Evolutionary conservation across 1,284 basidiomycete genomes (phyloP).

Genomic region (Leccinum subfulvum): DNA sequence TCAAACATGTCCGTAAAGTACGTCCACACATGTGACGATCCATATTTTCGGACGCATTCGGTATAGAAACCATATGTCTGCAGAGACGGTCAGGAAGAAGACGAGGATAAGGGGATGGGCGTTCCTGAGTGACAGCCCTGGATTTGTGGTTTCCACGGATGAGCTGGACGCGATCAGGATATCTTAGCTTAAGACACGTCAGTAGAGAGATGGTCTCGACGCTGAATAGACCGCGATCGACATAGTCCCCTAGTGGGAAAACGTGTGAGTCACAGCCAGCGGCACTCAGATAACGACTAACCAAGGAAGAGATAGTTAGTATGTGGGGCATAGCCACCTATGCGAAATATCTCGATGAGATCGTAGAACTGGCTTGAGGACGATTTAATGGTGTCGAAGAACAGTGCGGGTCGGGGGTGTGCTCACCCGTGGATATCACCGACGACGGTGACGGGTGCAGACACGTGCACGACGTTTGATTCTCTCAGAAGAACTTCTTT

Average conservation of each 20-base stretch:
- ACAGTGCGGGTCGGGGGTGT: slow-evolving; percentile 15
- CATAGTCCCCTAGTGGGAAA: slow-evolving; percentile 80
- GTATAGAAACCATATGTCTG: slow-evolving; percentile 99
- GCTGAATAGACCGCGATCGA: slow-evolving; percentile 95
- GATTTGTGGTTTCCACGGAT: slow-evolving; percentile 99
- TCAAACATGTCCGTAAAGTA: slow-evolving; percentile 99
- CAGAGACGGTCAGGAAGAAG: slow-evolving; percentile 16
- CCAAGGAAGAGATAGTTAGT: slow-evolving; percentile 98
- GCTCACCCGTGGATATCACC: slow-evolving; percentile 98
- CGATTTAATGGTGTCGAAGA: slow-evolving; percentile 28
- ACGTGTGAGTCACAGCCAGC: slow-evolving; percentile 3
- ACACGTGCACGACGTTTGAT: slow-evolving; percentile 97
- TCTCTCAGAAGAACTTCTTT: slow-evolving; percentile 99
- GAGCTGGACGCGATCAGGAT: slow-evolving; percentile 95
- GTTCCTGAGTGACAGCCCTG: slow-evolving; percentile 94
- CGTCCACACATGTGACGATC: slow-evolving; percentile 94
- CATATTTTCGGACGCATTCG: slow-evolving; percentile 98
- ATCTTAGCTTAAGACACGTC: slow-evolving; percentile 95
- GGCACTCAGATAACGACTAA: slow-evolving; percentile 38
- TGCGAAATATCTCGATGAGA: slow-evolving; percentile 53
- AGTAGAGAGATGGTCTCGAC: slow-evolving; percentile 98
- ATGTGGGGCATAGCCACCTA: slow-evolving; percentile 76
- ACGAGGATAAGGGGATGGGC: slow-evolving; percentile 28
- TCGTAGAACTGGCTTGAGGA: slow-evolving; percentile 94
- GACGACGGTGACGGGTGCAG: slow-evolving; percentile 97